Percentiles rank a stretch among this genome's conserved stretches.
phyloP scores from a whole-genome alignment of 192 early-diverging fungal genomes.

The Dimargaris verticillata region DNA sequence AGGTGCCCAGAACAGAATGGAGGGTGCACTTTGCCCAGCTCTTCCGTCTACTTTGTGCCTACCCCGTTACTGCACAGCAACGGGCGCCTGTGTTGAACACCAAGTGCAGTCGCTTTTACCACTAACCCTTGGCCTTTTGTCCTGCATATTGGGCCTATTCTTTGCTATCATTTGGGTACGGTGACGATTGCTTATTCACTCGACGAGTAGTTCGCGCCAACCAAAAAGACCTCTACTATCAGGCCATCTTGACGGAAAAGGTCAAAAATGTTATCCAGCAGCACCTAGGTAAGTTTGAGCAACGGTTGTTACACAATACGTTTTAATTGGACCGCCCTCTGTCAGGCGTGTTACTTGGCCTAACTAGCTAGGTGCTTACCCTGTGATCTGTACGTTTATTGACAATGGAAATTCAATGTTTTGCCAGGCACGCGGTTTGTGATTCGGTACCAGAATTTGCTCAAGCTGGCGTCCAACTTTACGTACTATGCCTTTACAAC shows the following conservation, averaged over 20 bases:
- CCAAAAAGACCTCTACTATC: constrained; percentile 82
- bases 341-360: not conserved
- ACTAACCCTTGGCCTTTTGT: too few relatives aligned
- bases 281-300: constrained; percentile 32
- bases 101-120: too few relatives aligned
- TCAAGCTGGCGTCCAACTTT: constrained; percentile 40
- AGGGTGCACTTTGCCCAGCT: too few relatives aligned
- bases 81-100: too few relatives aligned
- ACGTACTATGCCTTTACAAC: constrained; percentile 65
- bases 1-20: not conserved
- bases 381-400: constrained; percentile 12
- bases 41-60: too few relatives aligned
- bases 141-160: too few relatives aligned
- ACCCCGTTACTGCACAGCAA: too few relatives aligned
- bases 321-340: not conserved
- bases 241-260: constrained; percentile 42
- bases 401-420: not conserved
- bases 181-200: too few relatives aligned
- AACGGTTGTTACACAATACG: not conserved
- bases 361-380: constrained; percentile 5
- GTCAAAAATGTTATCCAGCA: constrained; percentile 43
- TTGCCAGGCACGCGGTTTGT: constrained; percentile 34
- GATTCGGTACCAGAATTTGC: constrained; percentile 42
- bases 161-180: too few relatives aligned
- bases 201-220: too few relatives aligned